These are phyloP conservation scores for Mucor velutinosus DNA, from an alignment of 371 early-diverging fungal genomes.

Conservation along the genomic window DNA sequence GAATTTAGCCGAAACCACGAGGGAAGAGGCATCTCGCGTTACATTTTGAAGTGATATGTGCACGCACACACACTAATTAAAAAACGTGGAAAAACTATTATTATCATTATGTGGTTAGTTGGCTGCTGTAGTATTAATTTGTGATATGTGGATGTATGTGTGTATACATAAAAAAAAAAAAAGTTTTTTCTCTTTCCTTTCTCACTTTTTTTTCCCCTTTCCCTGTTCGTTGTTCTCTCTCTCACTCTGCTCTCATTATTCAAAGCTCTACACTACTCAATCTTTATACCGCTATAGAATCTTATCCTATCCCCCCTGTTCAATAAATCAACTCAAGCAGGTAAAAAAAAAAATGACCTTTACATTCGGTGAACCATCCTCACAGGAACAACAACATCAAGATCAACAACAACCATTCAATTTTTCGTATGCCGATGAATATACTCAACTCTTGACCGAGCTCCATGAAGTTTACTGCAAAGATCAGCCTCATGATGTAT, in stretches of 20 bases:
- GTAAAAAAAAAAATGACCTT: slow-evolving; percentile 15
- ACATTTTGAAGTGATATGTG: background rate
- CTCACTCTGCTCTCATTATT: slow-evolving; percentile 1
- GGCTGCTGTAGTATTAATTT: background rate
- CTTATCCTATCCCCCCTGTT: background rate
- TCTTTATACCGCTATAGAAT: background rate
- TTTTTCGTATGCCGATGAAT: slow-evolving; percentile 30
- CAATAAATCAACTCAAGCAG: background rate
- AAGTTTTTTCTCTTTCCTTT: background rate
- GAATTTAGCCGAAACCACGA: slow-evolving; percentile 15
- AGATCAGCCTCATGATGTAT: slow-evolving; percentile 69
- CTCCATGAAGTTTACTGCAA: slow-evolving; percentile 25
- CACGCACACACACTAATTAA: background rate
- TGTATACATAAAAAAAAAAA: slow-evolving; percentile 8
- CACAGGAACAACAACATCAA: background rate
- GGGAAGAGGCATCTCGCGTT: background rate
- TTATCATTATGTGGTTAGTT: background rate
- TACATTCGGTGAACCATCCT: background rate
- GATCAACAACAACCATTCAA: slow-evolving; percentile 1
- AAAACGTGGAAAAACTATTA: background rate
- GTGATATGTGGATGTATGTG: background rate
- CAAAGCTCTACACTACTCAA: no score
- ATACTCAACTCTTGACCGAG: slow-evolving; percentile 33
- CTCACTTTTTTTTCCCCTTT: background rate
- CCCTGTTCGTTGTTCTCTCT: background rate